Conservation (phyloP, 306 rosid species). For the Lablab purpureus region DNA sequence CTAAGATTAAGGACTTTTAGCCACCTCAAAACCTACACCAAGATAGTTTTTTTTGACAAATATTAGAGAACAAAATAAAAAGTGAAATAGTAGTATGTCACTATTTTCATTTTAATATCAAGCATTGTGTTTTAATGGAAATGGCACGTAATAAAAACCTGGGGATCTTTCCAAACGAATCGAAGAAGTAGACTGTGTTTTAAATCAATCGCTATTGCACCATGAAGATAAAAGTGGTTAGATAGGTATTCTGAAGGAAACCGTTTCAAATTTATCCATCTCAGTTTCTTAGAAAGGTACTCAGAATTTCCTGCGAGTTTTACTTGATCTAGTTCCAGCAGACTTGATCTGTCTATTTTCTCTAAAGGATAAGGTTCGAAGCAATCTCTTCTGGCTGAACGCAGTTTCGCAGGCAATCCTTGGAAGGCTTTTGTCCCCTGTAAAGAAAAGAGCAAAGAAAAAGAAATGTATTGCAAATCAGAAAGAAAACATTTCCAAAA, state of each 20-base stretch:
- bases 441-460: background rate
- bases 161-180: background rate
- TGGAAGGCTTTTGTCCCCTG: conserved; percentile 16
- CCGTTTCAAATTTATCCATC: background rate
- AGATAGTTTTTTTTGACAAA: background rate
- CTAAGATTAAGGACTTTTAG: background rate
- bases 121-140: background rate
- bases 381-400: too few species aligned
- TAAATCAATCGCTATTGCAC: background rate
- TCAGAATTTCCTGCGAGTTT: background rate
- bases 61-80: too few species aligned
- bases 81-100: too few species aligned
- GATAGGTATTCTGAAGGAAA: background rate
- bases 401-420: conserved; percentile 23
- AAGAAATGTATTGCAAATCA: background rate
- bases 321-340: background rate
- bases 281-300: background rate
- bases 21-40: background rate
- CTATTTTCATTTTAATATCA: too few species aligned
- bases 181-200: background rate
- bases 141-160: background rate
- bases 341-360: too few species aligned
- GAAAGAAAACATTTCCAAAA: background rate
- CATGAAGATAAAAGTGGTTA: too few species aligned
- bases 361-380: too few species aligned